Percentiles rank a stretch among this genome's conserved stretches.
Evolutionary conservation across 768 basidiomycete genomes (phyloP).

Genomic region (Rhodotorula diobovata): DNA sequence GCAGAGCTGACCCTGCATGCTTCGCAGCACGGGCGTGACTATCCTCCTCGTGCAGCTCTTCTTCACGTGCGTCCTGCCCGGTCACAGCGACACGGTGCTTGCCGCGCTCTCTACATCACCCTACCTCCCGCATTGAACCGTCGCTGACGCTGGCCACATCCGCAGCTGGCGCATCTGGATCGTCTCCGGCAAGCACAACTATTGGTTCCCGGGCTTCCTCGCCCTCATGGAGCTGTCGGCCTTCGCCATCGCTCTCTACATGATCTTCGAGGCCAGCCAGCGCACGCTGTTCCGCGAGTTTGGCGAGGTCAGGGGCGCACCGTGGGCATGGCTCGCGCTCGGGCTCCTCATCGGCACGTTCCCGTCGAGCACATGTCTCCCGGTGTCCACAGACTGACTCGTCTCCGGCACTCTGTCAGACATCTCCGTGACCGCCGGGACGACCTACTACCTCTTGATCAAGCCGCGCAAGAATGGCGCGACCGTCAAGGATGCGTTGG

Average conservation of each 20-base stretch:
- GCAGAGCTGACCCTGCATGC: background rate
- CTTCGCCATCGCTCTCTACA: background rate
- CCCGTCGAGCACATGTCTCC: too few species aligned
- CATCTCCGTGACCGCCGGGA: background rate
- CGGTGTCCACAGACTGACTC: background rate
- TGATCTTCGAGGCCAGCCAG: background rate
- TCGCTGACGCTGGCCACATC: background rate
- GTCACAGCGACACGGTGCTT: too few species aligned
- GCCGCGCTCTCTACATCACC: background rate
- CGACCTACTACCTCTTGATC: background rate
- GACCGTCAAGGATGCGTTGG: background rate
- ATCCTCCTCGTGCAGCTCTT: background rate
- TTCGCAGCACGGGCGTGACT: background rate
- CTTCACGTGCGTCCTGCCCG: background rate
- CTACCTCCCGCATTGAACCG: background rate
- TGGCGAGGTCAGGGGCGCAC: background rate
- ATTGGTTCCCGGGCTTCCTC: background rate
- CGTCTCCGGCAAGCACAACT: background rate
- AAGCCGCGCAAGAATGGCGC: background rate
- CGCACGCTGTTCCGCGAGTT: background rate
- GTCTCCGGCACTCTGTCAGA: background rate
- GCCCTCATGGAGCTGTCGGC: background rate
- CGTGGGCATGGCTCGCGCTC: background rate
- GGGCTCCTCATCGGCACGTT: background rate
- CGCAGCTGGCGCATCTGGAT: constrained; percentile 1